Base-by-base conservation (phyloP, 768 basidiomycete species). In the Cyclocybe aegerita region DNA sequence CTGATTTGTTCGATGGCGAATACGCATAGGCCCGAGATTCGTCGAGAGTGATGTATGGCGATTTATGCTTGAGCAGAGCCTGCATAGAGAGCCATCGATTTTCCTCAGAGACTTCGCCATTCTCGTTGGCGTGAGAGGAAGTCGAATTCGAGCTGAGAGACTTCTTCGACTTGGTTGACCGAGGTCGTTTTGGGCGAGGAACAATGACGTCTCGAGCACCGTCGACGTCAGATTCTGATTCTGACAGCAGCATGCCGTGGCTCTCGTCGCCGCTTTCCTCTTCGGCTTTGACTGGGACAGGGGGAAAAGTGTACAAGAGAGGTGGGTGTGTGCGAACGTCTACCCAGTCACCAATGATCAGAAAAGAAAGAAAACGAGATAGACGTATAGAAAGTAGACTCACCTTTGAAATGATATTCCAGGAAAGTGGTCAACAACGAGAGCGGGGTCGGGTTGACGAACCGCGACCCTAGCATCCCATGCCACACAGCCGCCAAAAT, bases 241-340 rank as follows among this genome's bases (percentile, higher is more conserved):
- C 62, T 11, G 47, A 43, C 14, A 44, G 35, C 15, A 38, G 34
- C 9, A 32, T 31, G 12, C 17, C 39, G 12, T 50, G 40, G n/a
- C 56, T 46, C 14, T 52, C 47, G 16, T 58, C 47, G 29, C 47
- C 55, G 16, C 57, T 44, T 3, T 32, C 55, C 4, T 40, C 52
- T 33, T 55, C 56, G n/a, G 52, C 49, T 45, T 67, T 65, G 9
- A 52, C 50, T 7, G 64, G 57, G 4, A 65, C 63, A 2, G 71
- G 71, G 33, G 83, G 85, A 61, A 86, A 87, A 29, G 75, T 75
- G 53, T 80, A 70, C 50, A 81, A 70, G 12, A 88, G 65, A 1
- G 86, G 85, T 6, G 81, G 81, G 53, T 85, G 85, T 0, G 82
- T 83, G 4, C 83, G 79, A 16, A 86, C 78, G 65, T 85, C 88